Evolutionary conservation across 805 yeast species (phyloP), one percentile per base, ranked within the genome.

Genomic region (Saccharomycopsis malanga): DNA sequence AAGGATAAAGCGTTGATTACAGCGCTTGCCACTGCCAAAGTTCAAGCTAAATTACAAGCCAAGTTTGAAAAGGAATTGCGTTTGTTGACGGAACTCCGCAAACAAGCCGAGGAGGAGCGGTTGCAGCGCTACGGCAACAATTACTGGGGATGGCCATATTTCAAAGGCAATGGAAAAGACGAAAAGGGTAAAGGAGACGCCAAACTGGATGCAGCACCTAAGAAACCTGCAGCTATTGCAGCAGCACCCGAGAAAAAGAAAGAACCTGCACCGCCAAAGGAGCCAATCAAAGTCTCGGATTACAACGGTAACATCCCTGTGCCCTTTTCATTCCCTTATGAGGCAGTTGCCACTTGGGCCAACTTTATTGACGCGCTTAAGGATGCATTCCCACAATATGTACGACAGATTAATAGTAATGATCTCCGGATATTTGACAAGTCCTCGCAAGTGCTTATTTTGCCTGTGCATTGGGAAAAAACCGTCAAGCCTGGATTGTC

Each of bases 91-190:
- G 44, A 46, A 7, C 18, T 52, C 5, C 38, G 53, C 24, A 46
- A 49, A 35, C 44, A 42, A 17, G 53, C 42, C 6, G 49, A 52
- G 32, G 55, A 49, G 25, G 53, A 49, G 17, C 29, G 47, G 27
- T 39, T 46, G n/a, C 50, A 50, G 35, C 43, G 53, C n/a, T 52
- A 52, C 41, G 55, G 53, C 34, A 43, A 43, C 23, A 48, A 48
- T 24, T 51, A 41, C 27, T 51, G 55, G 55, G 55, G 55, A 12
- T 44, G 54, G 52, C 50, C 47, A 18, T 41, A 41, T 32, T n/a
- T 40, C 25, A 24, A 12, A 9, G 41, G 39, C 15, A n/a, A 39
- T 7, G 25, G 34, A 2, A 36, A 45, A 25, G 40, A 30, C 3
- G 39, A 29, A 3, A 42, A 44, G 9, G 12, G 24, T 21, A 37